Evolutionary conservation across 2,329 filamentous ascomycete species (phyloP), one percentile per base, ranked within the genome.

Genomic region (Calonectria pteridis): DNA sequence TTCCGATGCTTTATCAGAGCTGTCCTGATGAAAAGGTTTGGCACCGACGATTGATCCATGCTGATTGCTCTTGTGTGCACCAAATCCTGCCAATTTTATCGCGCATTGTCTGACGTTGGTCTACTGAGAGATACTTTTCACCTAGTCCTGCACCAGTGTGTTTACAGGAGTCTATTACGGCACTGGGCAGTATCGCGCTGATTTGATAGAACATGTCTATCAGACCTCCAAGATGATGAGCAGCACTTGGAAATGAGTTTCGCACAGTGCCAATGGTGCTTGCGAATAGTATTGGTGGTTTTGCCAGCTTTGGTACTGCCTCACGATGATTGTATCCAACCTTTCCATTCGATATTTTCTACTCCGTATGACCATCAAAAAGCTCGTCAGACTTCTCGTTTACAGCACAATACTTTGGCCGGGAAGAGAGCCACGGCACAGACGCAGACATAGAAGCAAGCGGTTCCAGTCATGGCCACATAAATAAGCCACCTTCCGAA

Each of bases 271-370:
- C 63, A 16, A 72, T 26, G 14, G 43, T 28, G 14, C 28, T 43
- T 2, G 5, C 2, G 33, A 11, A 33, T 28, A 83, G 79, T 83
- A 77, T 62, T 85, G 84, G 84, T 85, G 84, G 84, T 82, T 81
- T 71, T 85, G 84, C 76, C 85, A 85, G 53, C 73, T 85, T 23
- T 83, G 81, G 80, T 85, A 84, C 76, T 82, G 80, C 50, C 51
- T 82, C 37, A 77, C 81, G 20, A 85, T 85, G 83, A 81, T 85
- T 31, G 68, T 81, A 13, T 84, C 83, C 67, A 87, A 87, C 71
- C 78, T 86, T 20, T 87, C 86, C 49, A 86, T 87, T 75, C 84
- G 82, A 26, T 83, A 80, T 70, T 86, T 87, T 67, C 81, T 87
- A n/a, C 81, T 86, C 20, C 85, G 86, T 49, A 84, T 87, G 64